Evolutionary conservation across 2,329 filamentous ascomycete species (phyloP).

Genomic region (Aquanectria penicillioides): DNA sequence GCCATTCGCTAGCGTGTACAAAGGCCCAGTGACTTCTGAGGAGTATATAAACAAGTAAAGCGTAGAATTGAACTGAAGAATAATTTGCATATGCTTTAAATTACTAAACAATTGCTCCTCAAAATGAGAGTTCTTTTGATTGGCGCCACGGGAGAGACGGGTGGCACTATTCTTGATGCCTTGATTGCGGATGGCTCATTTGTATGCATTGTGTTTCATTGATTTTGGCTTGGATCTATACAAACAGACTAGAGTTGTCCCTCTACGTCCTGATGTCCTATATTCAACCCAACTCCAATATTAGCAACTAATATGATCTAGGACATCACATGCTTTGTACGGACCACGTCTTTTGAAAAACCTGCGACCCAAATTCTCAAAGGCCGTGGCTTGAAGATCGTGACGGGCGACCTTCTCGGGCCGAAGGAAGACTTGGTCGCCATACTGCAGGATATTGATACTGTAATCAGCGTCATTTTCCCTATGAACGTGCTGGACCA

Average conservation of each 20-base stretch:
- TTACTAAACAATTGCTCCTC: too few species aligned
- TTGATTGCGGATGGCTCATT: not conserved
- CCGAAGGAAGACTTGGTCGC: not conserved
- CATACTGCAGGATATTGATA: conserved; percentile 4
- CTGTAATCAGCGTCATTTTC: conserved; percentile 2
- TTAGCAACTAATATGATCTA: too few species aligned
- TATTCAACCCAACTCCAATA: too few species aligned
- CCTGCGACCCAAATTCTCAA: not conserved
- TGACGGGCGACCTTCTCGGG: not conserved
- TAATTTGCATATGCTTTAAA: too few species aligned
- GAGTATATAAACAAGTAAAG: too few species aligned
- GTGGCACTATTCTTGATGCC: not conserved
- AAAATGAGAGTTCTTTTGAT: not conserved
- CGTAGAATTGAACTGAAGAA: too few species aligned
- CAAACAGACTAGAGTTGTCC: too few species aligned
- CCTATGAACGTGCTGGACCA: not conserved
- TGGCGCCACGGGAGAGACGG: not conserved
- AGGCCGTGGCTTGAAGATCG: not conserved
- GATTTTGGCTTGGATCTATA: too few species aligned
- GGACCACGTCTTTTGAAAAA: conserved; percentile 4
- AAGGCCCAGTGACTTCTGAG: too few species aligned
- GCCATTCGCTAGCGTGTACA: too few species aligned
- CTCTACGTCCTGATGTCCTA: too few species aligned
- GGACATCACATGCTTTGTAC: conserved; percentile 11
- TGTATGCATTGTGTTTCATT: too few species aligned